phyloP scores from a whole-genome alignment of 495 filamentous ascomycete species.

The Aspergillus panamensis region DNA sequence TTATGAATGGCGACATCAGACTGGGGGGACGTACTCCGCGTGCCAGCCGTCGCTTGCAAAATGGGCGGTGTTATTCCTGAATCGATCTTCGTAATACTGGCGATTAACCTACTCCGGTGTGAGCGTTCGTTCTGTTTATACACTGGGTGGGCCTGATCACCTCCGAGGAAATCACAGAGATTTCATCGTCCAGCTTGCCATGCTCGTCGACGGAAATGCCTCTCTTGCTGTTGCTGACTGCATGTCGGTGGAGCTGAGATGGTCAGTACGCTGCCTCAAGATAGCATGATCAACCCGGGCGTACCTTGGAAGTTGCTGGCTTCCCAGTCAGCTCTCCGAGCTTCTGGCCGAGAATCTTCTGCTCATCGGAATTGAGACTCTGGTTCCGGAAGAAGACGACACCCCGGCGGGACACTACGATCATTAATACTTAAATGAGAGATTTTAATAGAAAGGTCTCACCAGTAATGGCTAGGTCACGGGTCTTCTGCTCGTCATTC shows the following conservation, averaged over 20 bases:
- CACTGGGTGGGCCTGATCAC: neutral
- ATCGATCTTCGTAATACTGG: slow-evolving; percentile 6
- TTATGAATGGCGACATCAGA: neutral
- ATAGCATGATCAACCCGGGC: too few relatives aligned
- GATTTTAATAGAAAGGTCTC: neutral
- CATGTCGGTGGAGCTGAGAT: neutral
- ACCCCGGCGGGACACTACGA: neutral
- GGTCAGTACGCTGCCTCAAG: neutral
- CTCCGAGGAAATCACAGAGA: slow-evolving; percentile 9
- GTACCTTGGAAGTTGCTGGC: slow-evolving; percentile 2
- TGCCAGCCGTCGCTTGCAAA: slow-evolving; percentile 12
- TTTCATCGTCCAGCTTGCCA: slow-evolving; percentile 5
- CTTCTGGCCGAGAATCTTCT: slow-evolving; percentile 3
- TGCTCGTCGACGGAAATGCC: slow-evolving; percentile 5
- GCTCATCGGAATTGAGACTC: neutral
- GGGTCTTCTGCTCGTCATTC: neutral
- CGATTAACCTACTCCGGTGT: neutral
- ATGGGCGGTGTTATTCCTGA: neutral
- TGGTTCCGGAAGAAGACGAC: slow-evolving; percentile 13
- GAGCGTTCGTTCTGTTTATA: neutral
- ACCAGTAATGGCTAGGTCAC: slow-evolving; percentile 10
- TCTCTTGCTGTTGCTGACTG: slow-evolving; percentile 3
- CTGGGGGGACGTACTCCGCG: neutral
- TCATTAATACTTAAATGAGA: neutral
- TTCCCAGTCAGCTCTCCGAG: slow-evolving; percentile 11